These are phyloP conservation scores for Akanthomyces lecanii DNA, from an alignment of 2,329 filamentous ascomycete genomes.

Conservation along the genomic window DNA sequence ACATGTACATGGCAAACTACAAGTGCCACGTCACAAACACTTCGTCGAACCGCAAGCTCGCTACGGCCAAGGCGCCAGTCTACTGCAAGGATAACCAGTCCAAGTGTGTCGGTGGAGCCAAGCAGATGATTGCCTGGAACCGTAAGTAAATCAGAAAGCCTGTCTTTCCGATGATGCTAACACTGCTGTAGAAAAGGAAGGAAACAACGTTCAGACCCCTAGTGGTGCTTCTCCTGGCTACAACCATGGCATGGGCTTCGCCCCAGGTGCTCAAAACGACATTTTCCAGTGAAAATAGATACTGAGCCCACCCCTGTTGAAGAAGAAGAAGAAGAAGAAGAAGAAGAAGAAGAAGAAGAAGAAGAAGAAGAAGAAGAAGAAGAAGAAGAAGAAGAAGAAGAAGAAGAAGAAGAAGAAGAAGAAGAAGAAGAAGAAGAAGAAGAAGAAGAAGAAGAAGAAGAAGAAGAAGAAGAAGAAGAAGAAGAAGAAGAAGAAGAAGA, in stretches of 20 bases:
- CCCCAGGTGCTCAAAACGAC: background rate
- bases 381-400: background rate
- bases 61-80: conserved; percentile 34
- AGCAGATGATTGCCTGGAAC: conserved; percentile 46
- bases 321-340: background rate
- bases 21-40: conserved; percentile 42
- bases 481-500: background rate
- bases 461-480: background rate
- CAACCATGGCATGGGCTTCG: background rate
- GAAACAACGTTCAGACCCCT: background rate
- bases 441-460: background rate
- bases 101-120: conserved; percentile 41
- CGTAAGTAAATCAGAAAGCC: conserved; percentile 20
- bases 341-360: background rate
- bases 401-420: background rate
- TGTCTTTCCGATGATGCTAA: background rate
- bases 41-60: conserved; percentile 34
- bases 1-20: conserved; percentile 42
- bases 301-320: background rate
- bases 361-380: background rate
- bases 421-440: background rate
- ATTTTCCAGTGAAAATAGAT: background rate
- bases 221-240: conserved; percentile 1
- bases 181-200: background rate
- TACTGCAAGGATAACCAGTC: conserved; percentile 36